Conservation (phyloP, 2,329 filamentous ascomycete species). For the Cladophialophora chaetospira region DNA sequence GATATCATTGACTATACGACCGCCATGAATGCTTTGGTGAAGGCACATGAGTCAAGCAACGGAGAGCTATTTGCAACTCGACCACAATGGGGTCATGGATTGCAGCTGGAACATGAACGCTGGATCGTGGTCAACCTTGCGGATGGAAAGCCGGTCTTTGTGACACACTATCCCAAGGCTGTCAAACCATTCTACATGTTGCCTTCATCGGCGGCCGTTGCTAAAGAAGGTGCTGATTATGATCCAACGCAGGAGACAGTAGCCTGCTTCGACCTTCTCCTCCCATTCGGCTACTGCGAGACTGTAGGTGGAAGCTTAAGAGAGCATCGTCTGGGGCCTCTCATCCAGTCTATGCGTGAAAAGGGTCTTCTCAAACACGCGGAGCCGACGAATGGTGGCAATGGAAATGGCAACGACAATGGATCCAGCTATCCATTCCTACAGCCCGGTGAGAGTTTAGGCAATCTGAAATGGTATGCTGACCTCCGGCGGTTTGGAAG, state of each 20-base stretch:
- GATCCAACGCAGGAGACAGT: slow-evolving; percentile 57
- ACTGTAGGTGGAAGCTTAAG: slow-evolving; percentile 87
- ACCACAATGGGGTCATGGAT: slow-evolving; percentile 70
- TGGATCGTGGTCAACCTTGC: slow-evolving; percentile 73
- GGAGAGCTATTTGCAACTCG: slow-evolving; percentile 62
- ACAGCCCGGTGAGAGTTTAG: slow-evolving; percentile 43
- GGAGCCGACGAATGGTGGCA: background rate
- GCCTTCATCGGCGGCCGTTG: slow-evolving; percentile 45
- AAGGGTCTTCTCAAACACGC: slow-evolving; percentile 59
- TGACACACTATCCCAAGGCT: slow-evolving; percentile 85
- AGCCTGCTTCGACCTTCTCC: slow-evolving; percentile 79
- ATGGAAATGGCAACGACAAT: slow-evolving; percentile 2
- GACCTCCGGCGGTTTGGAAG: slow-evolving; percentile 89
- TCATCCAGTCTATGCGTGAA: slow-evolving; percentile 70
- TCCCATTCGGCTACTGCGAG: slow-evolving; percentile 84
- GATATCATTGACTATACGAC: slow-evolving; percentile 79
- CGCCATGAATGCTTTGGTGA: slow-evolving; percentile 69
- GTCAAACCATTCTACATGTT: slow-evolving; percentile 94
- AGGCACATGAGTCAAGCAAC: slow-evolving; percentile 54
- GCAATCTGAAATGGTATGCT: slow-evolving; percentile 78
- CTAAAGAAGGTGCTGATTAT: background rate
- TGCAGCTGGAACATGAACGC: slow-evolving; percentile 91
- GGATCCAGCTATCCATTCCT: slow-evolving; percentile 40
- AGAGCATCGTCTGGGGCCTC: slow-evolving; percentile 71
- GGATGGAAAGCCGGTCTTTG: slow-evolving; percentile 72